These are phyloP conservation scores for Penicillium cosmopolitanum DNA, from an alignment of 495 filamentous ascomycete genomes.

Conservation along the genomic window DNA sequence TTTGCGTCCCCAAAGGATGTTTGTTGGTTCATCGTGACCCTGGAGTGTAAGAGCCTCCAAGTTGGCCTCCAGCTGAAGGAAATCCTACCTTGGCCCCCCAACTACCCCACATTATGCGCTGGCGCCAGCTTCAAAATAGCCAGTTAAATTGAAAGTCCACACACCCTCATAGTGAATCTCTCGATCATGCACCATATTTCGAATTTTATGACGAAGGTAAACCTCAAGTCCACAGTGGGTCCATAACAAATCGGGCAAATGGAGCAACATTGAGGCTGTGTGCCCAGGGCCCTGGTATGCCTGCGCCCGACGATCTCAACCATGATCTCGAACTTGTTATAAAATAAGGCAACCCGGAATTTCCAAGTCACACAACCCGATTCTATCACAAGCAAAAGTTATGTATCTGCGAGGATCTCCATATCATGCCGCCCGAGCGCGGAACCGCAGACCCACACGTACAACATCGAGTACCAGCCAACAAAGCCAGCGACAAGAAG, in stretches of 20 bases:
- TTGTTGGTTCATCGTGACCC: not conserved
- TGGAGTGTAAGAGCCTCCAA: not conserved
- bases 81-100: not conserved
- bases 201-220: too few relatives aligned
- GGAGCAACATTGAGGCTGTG: not conserved
- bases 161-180: not conserved
- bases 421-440: conserved; percentile 1
- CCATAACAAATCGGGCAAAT: not conserved
- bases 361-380: not conserved
- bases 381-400: too few relatives aligned
- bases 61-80: not conserved
- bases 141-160: not conserved
- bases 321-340: not conserved
- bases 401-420: conserved; percentile 5
- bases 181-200: not conserved
- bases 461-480: not conserved
- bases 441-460: not conserved
- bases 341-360: not conserved
- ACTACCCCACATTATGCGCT: not conserved
- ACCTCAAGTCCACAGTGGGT: not conserved
- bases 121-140: not conserved
- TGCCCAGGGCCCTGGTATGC: not conserved
- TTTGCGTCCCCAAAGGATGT: not conserved
- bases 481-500: not conserved
- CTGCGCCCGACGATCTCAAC: not conserved